A percentile compares a stretch with the other conserved stretches of the same genome.
Evolutionary conservation across 2,329 filamentous ascomycete species (phyloP).

Genomic region (Fusarium sp.): DNA sequence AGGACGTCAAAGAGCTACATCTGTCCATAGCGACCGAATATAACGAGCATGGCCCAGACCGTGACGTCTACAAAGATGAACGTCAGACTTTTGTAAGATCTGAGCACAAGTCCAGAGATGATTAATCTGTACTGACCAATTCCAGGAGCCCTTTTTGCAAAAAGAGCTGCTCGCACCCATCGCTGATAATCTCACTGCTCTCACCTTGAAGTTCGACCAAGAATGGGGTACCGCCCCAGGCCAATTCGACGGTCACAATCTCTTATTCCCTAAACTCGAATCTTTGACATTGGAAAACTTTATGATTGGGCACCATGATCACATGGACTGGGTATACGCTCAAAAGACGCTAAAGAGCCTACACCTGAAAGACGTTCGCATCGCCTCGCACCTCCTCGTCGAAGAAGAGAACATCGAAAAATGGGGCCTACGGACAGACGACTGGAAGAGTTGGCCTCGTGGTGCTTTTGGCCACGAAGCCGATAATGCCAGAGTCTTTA

Average conservation of each 20-base stretch:
- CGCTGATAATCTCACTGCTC: background rate
- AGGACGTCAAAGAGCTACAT: background rate
- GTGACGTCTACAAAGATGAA: background rate
- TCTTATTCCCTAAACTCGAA: background rate
- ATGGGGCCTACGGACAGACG: background rate
- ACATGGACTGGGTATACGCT: background rate
- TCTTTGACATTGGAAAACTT: background rate
- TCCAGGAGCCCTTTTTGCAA: background rate
- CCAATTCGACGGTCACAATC: background rate
- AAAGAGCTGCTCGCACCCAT: background rate
- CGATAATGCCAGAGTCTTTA: background rate
- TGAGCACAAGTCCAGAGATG: background rate
- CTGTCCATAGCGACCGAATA: background rate
- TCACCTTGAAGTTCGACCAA: background rate
- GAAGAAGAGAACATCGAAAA: background rate
- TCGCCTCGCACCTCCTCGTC: background rate
- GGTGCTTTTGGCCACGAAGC: background rate
- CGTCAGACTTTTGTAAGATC: background rate
- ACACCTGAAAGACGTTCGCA: background rate
- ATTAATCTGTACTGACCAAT: background rate
- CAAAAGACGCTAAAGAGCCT: background rate
- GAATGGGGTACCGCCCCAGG: background rate
- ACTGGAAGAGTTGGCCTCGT: background rate
- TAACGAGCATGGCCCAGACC: background rate
- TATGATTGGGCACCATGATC: background rate